These are phyloP conservation scores for Peltaster fructicola DNA, from an alignment of 2,329 filamentous ascomycete species.

Conservation along the genomic window DNA sequence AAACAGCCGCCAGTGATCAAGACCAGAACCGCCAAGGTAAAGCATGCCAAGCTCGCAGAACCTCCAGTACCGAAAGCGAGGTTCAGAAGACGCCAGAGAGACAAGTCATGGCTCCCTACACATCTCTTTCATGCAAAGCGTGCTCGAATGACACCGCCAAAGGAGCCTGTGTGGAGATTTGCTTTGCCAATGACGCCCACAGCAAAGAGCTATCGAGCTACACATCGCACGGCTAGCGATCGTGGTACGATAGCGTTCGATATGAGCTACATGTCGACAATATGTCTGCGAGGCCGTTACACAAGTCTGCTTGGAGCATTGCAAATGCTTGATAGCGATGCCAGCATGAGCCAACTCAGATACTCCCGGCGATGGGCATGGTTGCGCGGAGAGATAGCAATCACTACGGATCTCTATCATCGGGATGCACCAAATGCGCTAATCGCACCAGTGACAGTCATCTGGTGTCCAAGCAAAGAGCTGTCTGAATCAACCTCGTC, in stretches of 20 bases:
- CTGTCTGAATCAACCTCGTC: constrained; percentile 8
- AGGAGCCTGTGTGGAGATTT: constrained; percentile 75
- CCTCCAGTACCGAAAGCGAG: constrained; percentile 44
- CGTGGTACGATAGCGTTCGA: constrained; percentile 79
- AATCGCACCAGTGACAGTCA: constrained; percentile 54
- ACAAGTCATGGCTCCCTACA: constrained; percentile 89
- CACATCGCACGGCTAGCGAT: constrained; percentile 59
- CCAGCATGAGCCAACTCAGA: too few relatives aligned
- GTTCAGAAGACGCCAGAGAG: constrained; percentile 67
- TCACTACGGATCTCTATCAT: constrained; percentile 40
- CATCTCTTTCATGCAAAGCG: constrained; percentile 89
- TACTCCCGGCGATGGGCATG: too few relatives aligned
- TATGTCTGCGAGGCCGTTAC: constrained; percentile 53
- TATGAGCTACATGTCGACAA: constrained; percentile 81
- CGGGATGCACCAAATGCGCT: constrained; percentile 33
- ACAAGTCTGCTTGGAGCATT: constrained; percentile 49
- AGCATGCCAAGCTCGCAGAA: constrained; percentile 51
- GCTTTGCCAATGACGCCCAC: constrained; percentile 70
- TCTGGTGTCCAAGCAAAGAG: constrained; percentile 47
- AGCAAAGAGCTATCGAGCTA: constrained; percentile 75
- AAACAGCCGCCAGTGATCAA: constrained; percentile 17
- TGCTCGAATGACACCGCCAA: constrained; percentile 68
- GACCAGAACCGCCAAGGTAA: constrained; percentile 43
- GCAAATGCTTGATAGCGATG: constrained; percentile 44
- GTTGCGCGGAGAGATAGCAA: constrained; percentile 45